phyloP scores from a whole-genome alignment of 352 stramenopile species.

The Phytophthora tentaculata region DNA sequence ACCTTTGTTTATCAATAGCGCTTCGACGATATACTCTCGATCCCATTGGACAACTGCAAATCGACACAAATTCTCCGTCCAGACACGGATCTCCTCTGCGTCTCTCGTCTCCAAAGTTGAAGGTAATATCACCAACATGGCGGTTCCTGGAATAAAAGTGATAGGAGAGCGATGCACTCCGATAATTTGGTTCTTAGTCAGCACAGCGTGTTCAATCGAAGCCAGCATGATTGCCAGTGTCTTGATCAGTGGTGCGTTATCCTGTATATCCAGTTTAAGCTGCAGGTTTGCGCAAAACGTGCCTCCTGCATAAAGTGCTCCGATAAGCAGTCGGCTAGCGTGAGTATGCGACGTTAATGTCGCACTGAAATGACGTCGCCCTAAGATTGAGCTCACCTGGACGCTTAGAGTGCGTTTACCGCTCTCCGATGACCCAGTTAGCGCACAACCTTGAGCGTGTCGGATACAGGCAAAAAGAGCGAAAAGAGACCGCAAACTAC shows the following conservation, averaged over 20 bases:
- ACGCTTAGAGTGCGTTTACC: conserved; percentile 50
- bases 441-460: conserved; percentile 35
- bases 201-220: conserved; percentile 43
- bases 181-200: conserved; percentile 39
- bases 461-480: conserved; percentile 56
- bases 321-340: conserved; percentile 47
- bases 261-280: conserved; percentile 2
- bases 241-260: conserved; percentile 29
- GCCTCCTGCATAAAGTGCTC: conserved; percentile 47
- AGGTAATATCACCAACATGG: conserved; percentile 39
- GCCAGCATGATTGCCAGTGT: conserved; percentile 31
- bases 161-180: conserved; percentile 41
- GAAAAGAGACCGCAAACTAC: conserved; percentile 59
- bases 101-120: background rate
- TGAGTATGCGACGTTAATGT: conserved; percentile 35
- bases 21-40: conserved; percentile 38
- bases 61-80: conserved; percentile 35
- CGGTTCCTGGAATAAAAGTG: conserved; percentile 43
- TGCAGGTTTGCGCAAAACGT: conserved; percentile 39
- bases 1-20: conserved; percentile 34
- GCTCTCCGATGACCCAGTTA: conserved; percentile 28
- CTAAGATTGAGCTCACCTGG: conserved; percentile 55
- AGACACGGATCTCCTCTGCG: conserved; percentile 17
- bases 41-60: conserved; percentile 42
- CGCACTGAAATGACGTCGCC: conserved; percentile 46